These are phyloP conservation scores for Kodamaea laetipori DNA, from an alignment of 805 yeast species.

Conservation along the genomic window DNA sequence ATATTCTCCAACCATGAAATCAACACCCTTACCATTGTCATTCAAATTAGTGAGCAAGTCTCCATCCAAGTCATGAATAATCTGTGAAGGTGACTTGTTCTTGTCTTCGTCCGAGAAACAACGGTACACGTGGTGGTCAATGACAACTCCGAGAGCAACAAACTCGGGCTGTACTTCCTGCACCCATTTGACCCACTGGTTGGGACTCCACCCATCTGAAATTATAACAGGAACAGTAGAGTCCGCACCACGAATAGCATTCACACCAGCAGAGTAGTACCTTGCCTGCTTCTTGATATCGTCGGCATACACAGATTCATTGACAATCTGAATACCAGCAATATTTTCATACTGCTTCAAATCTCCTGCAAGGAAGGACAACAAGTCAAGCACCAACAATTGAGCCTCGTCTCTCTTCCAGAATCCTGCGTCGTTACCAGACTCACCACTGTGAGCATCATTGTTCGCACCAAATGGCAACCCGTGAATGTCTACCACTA, in stretches of 20 bases:
- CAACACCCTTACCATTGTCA: slow-evolving; percentile 51
- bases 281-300: slow-evolving; percentile 54
- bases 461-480: slow-evolving; percentile 92
- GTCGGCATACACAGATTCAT: slow-evolving; percentile 70
- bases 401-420: slow-evolving; percentile 54
- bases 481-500: slow-evolving; percentile 84
- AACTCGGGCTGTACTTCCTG: slow-evolving; percentile 41
- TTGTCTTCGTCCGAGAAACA: slow-evolving; percentile 81
- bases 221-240: slow-evolving; percentile 67
- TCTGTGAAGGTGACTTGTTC: slow-evolving; percentile 61
- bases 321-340: slow-evolving; percentile 80
- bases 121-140: slow-evolving; percentile 85
- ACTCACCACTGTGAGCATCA: slow-evolving; percentile 80
- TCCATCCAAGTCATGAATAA: slow-evolving; percentile 55
- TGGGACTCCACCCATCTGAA: slow-evolving; percentile 94
- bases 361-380: slow-evolving; percentile 65
- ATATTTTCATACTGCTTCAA: slow-evolving; percentile 62
- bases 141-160: slow-evolving; percentile 58
- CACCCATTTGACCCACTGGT: slow-evolving; percentile 73
- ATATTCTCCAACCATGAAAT: slow-evolving; percentile 84
- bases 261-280: slow-evolving; percentile 68
- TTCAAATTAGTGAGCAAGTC: slow-evolving; percentile 53
- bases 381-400: slow-evolving; percentile 48
- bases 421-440: slow-evolving; percentile 58
- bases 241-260: slow-evolving; percentile 59